Percentiles rank a stretch among this genome's conserved stretches.
These are phyloP conservation scores for Lindgomyces ingoldianus DNA, from an alignment of 495 filamentous ascomycete species.

Conservation along the genomic window DNA sequence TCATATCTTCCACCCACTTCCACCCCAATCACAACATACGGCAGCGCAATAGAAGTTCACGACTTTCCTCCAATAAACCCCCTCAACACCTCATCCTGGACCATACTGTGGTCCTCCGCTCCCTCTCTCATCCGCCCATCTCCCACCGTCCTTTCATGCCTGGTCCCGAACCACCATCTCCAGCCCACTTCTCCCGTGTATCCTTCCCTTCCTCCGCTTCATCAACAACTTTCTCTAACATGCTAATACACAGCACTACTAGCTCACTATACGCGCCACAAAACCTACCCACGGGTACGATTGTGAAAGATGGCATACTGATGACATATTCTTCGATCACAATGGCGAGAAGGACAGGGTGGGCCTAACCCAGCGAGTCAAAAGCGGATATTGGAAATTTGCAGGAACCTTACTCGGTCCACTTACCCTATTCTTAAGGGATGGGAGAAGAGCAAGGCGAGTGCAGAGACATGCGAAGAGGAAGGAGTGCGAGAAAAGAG, in stretches of 20 bases:
- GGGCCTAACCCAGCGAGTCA: neutral
- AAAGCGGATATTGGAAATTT: constrained; percentile 27
- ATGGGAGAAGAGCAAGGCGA: neutral
- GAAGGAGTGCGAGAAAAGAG: neutral
- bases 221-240: constrained; percentile 48
- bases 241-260: constrained; percentile 29
- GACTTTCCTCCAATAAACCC: constrained; percentile 8
- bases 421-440: constrained; percentile 10
- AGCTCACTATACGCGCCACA: constrained; percentile 29
- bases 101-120: constrained; percentile 31
- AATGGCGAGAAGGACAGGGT: constrained; percentile 12
- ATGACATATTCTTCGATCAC: constrained; percentile 49
- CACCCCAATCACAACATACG: neutral
- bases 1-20: constrained; percentile 12
- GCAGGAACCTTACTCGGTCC: constrained; percentile 23
- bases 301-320: constrained; percentile 42
- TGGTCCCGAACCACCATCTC: constrained; percentile 52
- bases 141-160: constrained; percentile 36
- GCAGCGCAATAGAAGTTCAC: neutral
- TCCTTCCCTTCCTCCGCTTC: constrained; percentile 49
- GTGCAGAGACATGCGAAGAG: neutral
- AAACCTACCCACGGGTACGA: constrained; percentile 29
- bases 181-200: constrained; percentile 51
- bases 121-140: neutral
- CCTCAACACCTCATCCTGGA: constrained; percentile 30